These are phyloP conservation scores for Lithocarpus polystachyus DNA, from an alignment of 306 rosid species.

Conservation along the genomic window DNA sequence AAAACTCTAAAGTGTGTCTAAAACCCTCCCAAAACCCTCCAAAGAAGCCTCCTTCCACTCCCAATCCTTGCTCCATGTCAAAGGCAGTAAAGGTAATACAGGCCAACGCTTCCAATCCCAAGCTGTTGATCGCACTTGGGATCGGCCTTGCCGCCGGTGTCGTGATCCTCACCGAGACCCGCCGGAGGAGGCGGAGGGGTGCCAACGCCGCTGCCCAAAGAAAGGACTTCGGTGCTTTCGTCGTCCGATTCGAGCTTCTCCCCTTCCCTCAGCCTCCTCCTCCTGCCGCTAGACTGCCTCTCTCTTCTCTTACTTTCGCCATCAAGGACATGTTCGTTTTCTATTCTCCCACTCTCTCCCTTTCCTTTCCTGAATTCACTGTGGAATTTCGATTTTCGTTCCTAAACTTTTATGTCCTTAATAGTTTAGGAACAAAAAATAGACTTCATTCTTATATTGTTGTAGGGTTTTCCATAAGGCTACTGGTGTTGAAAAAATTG, in stretches of 20 bases:
- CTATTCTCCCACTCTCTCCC: neutral
- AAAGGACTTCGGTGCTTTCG: slow-evolving; percentile 52
- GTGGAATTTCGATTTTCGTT: neutral
- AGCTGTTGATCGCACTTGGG: slow-evolving; percentile 59
- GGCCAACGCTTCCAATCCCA: slow-evolving; percentile 54
- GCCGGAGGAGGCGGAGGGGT: slow-evolving; percentile 30
- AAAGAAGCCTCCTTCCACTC: no score
- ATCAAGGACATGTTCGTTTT: slow-evolving; percentile 53
- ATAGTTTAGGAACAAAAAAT: no score
- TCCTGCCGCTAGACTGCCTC: slow-evolving; percentile 47
- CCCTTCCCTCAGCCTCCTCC: slow-evolving; percentile 71
- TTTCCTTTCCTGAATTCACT: neutral
- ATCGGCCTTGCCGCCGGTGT: slow-evolving; percentile 48
- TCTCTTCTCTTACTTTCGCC: slow-evolving; percentile 53
- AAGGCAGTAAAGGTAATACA: slow-evolving; percentile 40
- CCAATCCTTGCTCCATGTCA: slow-evolving; percentile 30
- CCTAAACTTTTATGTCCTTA: no score
- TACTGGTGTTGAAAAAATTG: no score
- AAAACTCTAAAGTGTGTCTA: no score
- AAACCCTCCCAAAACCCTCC: no score
- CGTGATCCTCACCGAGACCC: slow-evolving; percentile 46
- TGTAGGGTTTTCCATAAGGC: no score
- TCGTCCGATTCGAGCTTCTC: slow-evolving; percentile 50
- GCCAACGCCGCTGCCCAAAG: neutral
- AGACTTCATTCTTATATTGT: no score